phyloP scores from a whole-genome alignment of 139 green algal species.

The Chlamydomonas urium region DNA sequence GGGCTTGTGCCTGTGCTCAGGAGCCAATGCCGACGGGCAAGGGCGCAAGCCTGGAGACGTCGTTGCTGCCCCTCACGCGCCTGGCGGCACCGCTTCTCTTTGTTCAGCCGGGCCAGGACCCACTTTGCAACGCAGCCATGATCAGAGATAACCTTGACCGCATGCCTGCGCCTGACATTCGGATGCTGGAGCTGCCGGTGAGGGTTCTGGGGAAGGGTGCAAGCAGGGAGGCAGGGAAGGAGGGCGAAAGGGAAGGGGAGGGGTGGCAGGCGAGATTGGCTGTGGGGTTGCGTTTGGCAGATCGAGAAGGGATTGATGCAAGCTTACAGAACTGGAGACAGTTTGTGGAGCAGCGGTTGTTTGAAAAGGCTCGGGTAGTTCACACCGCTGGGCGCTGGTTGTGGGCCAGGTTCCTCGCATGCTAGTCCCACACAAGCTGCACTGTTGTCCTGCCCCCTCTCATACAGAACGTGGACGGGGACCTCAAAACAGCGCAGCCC shows the following conservation, averaged over 20 bases:
- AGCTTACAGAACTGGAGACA: no score
- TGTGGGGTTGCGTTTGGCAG: neutral
- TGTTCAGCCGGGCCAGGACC: neutral
- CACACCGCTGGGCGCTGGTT: neutral
- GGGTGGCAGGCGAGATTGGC: neutral
- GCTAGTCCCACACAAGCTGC: no score
- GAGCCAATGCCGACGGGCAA: conserved; percentile 34
- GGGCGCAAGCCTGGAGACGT: conserved; percentile 21
- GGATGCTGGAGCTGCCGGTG: conserved; percentile 21
- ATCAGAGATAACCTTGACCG: neutral
- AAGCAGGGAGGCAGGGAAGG: no score
- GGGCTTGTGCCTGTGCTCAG: conserved; percentile 2
- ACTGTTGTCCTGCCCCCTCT: neutral
- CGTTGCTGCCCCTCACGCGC: conserved; percentile 25
- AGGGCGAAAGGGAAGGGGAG: no score
- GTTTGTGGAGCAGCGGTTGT: neutral
- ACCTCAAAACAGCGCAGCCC: neutral
- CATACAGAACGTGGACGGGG: neutral
- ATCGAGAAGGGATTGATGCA: no score
- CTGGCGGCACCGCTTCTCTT: conserved; percentile 32
- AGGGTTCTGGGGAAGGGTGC: no score
- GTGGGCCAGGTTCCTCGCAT: no score
- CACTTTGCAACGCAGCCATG: neutral
- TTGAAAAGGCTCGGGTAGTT: neutral
- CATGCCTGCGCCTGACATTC: conserved; percentile 15